Evolutionary conservation across 768 basidiomycete genomes (phyloP).

Genomic region (Pleurotus tuber-regium): DNA sequence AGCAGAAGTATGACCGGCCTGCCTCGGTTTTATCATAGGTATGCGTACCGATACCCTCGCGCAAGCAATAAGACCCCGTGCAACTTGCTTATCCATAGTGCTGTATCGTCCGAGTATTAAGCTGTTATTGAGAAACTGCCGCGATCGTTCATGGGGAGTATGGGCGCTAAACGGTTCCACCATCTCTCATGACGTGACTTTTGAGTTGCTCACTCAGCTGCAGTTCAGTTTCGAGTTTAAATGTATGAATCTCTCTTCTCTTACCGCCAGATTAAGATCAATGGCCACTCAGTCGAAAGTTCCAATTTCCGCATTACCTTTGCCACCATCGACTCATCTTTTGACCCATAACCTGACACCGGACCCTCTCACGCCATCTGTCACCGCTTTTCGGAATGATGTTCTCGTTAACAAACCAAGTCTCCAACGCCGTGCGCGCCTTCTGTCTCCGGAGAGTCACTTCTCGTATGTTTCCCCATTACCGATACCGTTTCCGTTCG

Average conservation of each 20-base stretch:
- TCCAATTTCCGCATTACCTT: conserved; percentile 50
- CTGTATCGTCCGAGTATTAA: too few species aligned
- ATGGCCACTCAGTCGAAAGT: conserved; percentile 3
- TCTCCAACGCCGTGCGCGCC: conserved; percentile 65
- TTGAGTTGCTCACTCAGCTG: conserved; percentile 10
- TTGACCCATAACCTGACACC: conserved; percentile 52
- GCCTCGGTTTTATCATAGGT: too few species aligned
- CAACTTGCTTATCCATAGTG: background rate
- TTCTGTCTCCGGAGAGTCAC: conserved; percentile 57
- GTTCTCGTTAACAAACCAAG: conserved; percentile 55
- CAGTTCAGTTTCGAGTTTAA: background rate
- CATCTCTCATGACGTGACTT: background rate
- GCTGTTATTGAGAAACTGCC: too few species aligned
- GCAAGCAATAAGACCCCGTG: too few species aligned
- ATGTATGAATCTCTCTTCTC: conserved; percentile 1
- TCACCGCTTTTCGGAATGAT: conserved; percentile 47
- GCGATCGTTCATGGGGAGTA: too few species aligned
- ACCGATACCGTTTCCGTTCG: conserved; percentile 80
- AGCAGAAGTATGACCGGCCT: too few species aligned
- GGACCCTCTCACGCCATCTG: conserved; percentile 53
- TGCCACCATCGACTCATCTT: conserved; percentile 38
- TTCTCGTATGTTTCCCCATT: conserved; percentile 84
- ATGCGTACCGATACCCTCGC: too few species aligned
- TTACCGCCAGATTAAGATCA: conserved; percentile 1
- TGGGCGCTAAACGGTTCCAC: background rate